Evolutionary conservation across 768 basidiomycete genomes (phyloP), one percentile per base, ranked within the genome.

Genomic region (Roridomyces roridus): DNA sequence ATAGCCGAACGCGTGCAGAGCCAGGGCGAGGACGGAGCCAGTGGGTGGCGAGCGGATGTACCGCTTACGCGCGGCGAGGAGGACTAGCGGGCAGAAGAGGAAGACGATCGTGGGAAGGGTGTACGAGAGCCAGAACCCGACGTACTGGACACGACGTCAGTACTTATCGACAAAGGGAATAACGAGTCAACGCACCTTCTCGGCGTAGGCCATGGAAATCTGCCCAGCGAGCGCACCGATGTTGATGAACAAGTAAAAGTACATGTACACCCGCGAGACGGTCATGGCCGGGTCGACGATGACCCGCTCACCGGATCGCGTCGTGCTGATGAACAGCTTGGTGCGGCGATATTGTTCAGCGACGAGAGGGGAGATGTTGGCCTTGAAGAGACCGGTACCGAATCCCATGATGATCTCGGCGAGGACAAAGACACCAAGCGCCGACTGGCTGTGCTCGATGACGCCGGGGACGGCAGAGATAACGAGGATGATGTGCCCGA

Each of bases 301-400:
- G 43, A 93, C 89, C 17, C 85, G 76, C 67, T 91, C 88, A 25
- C 91, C 91, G 25, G 53, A 70, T 48, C 74, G 77, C 0, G 77
- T 81, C 9, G 75, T 79, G 5, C 65, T 36, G 40, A 89, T 72
- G 68, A 85, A 89, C 15, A 77, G 74, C 57, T 76, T 77, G 14
- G 80, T 83, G 41, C 78, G 75, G 50, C 72, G 78, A 66, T 88
- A 87, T 65, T 92, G 91, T 67, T 92, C 91, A 4, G 91, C 91
- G 28, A 92, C 79, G 64, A 92, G 76, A 5, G 91, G 91, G 0
- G 86, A 87, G 57, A 92, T 85, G 70, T 91, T 92, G 1, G 85
- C 71, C 71, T 92, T 91, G 81, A 92, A 89, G 20, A 85, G 74
- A 6, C 89, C 89, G 9, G 89, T 81, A 67, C 76, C 80, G 9